Evolutionary conservation across 1,139 yeast species (phyloP).

Genomic region (Nadsonia commutata): DNA sequence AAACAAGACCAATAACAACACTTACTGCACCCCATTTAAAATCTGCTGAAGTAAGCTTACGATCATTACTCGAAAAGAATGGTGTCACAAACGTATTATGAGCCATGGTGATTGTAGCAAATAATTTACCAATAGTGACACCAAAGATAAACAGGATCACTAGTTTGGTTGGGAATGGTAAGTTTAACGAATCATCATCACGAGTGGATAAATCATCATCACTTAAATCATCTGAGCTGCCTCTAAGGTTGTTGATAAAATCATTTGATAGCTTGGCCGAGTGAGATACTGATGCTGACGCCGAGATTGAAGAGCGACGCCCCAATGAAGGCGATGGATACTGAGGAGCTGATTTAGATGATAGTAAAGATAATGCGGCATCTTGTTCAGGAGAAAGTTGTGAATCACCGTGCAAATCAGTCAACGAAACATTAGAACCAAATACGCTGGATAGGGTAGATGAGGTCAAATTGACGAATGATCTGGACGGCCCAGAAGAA

Average conservation of each 20-base stretch:
- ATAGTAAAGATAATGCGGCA: background rate
- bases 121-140: background rate
- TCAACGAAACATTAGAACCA: conserved; percentile 24
- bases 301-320: background rate
- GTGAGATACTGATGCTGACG: background rate
- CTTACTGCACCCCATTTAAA: background rate
- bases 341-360: background rate
- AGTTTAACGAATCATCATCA: background rate
- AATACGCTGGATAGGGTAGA: conserved; percentile 24
- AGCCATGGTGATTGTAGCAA: background rate
- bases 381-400: conserved; percentile 4
- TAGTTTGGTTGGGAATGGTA: background rate
- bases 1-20: background rate
- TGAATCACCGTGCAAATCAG: conserved; percentile 24
- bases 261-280: background rate
- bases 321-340: background rate
- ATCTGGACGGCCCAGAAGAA: conserved; percentile 7
- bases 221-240: background rate
- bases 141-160: background rate
- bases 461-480: conserved; percentile 17
- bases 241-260: no score
- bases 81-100: background rate
- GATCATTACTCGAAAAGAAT: background rate
- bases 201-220: background rate
- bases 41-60: background rate